These are phyloP conservation scores for Globisporangium megalacanthum DNA, from an alignment of 352 stramenopile species.

Conservation along the genomic window DNA sequence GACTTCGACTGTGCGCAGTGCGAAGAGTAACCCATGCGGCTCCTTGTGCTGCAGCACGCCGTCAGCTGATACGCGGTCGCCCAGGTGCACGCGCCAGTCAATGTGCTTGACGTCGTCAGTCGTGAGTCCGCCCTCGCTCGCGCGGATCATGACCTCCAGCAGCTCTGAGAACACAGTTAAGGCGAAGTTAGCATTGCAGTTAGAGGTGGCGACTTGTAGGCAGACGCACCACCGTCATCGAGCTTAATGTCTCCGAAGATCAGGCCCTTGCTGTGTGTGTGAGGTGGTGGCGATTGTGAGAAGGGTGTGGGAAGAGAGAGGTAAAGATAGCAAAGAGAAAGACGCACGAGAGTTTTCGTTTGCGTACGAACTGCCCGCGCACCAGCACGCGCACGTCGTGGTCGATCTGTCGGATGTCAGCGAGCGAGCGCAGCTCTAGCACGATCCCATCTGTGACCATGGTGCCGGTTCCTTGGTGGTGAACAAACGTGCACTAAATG, in stretches of 20 bases:
- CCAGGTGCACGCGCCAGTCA: constrained; percentile 78
- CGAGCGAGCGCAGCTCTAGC: not conserved
- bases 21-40: constrained; percentile 45
- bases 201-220: too few species aligned
- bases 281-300: not conserved
- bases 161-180: constrained; percentile 30
- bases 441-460: not conserved
- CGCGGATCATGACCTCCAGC: constrained; percentile 81
- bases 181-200: too few species aligned
- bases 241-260: constrained; percentile 81
- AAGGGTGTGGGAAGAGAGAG: not conserved
- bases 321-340: not conserved
- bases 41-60: constrained; percentile 44
- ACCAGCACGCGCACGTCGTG: constrained; percentile 22
- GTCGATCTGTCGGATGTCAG: not conserved
- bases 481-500: too few species aligned
- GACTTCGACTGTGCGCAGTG: constrained; percentile 37
- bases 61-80: constrained; percentile 44
- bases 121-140: constrained; percentile 44
- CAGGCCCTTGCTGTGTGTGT: constrained; percentile 51
- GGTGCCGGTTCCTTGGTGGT: not conserved
- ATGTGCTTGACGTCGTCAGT: constrained; percentile 60
- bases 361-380: constrained; percentile 66
- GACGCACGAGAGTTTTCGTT: constrained; percentile 79
- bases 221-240: constrained; percentile 38